phyloP scores from a whole-genome alignment of 1,284 basidiomycete species.

The Trichosporon inkin region DNA sequence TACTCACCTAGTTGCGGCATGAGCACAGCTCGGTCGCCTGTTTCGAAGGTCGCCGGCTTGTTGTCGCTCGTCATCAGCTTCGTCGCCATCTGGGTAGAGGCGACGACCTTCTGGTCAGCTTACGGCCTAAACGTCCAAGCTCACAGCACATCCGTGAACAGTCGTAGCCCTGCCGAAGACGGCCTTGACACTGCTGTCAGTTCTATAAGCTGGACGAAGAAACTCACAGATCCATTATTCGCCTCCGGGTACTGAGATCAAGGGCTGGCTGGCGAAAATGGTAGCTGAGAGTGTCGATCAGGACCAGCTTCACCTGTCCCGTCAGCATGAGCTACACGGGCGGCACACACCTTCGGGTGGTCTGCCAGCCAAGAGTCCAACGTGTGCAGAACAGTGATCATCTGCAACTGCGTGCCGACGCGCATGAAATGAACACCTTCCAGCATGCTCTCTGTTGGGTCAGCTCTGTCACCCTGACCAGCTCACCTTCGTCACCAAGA shows the following conservation, averaged over 20 bases:
- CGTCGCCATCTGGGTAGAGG: slow-evolving; percentile 48
- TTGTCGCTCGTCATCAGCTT: slow-evolving; percentile 46
- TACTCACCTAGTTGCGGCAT: slow-evolving; percentile 48
- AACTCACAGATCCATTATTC: slow-evolving; percentile 45
- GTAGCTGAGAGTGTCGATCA: slow-evolving; percentile 48
- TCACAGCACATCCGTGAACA: slow-evolving; percentile 40
- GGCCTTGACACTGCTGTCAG: slow-evolving; percentile 38
- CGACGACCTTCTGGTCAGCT: slow-evolving; percentile 35
- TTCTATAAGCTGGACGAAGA: neutral
- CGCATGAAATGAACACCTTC: slow-evolving; percentile 45
- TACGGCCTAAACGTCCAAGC: slow-evolving; percentile 11
- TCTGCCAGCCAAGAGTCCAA: slow-evolving; percentile 44
- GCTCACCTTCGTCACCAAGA: neutral
- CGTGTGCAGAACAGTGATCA: slow-evolving; percentile 44
- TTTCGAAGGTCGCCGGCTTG: slow-evolving; percentile 47
- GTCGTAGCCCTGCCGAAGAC: slow-evolving; percentile 41
- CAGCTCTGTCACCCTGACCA: neutral
- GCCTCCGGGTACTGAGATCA: slow-evolving; percentile 31
- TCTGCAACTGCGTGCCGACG: slow-evolving; percentile 44
- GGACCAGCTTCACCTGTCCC: slow-evolving; percentile 42
- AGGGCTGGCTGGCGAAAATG: slow-evolving; percentile 48
- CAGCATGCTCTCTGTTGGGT: slow-evolving; percentile 18
- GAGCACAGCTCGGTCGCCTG: slow-evolving; percentile 46
- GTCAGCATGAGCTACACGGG: neutral
- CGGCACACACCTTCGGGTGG: slow-evolving; percentile 38